phyloP scores from a whole-genome alignment of 805 yeast genomes.

The Candida pini region DNA sequence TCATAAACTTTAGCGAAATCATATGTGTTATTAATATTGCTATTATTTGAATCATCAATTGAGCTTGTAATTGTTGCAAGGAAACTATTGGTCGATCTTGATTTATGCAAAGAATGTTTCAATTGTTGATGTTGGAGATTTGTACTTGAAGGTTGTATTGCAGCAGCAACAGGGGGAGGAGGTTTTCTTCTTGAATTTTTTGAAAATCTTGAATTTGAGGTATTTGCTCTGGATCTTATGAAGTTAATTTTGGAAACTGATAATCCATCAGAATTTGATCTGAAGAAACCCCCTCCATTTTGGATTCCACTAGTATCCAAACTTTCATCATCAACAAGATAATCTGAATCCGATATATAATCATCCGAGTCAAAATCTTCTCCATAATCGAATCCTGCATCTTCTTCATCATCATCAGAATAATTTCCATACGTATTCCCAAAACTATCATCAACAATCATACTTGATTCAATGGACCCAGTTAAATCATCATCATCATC shows the following conservation, averaged over 20 bases:
- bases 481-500: conserved; percentile 10
- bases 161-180: neutral
- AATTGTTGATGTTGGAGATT: conserved; percentile 1
- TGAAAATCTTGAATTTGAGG: conserved; percentile 2
- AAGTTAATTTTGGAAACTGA: conserved; percentile 18
- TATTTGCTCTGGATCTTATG: conserved; percentile 9
- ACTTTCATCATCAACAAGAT: conserved; percentile 17
- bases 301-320: conserved; percentile 1
- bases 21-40: no score
- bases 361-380: conserved; percentile 25
- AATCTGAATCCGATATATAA: conserved; percentile 22
- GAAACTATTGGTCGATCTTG: no score
- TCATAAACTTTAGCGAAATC: conserved; percentile 1
- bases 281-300: conserved; percentile 1
- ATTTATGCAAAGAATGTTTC: conserved; percentile 16
- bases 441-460: conserved; percentile 22
- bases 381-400: conserved; percentile 4
- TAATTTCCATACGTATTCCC: conserved; percentile 8
- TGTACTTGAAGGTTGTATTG: no score
- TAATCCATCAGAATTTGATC: conserved; percentile 4
- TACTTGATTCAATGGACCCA: conserved; percentile 21
- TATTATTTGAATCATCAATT: neutral
- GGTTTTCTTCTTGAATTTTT: conserved; percentile 1
- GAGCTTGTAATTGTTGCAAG: no score
- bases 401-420: conserved; percentile 8